Base-by-base conservation (phyloP, 192 early-diverging fungal genomes). In the Diversispora epigaea region DNA sequence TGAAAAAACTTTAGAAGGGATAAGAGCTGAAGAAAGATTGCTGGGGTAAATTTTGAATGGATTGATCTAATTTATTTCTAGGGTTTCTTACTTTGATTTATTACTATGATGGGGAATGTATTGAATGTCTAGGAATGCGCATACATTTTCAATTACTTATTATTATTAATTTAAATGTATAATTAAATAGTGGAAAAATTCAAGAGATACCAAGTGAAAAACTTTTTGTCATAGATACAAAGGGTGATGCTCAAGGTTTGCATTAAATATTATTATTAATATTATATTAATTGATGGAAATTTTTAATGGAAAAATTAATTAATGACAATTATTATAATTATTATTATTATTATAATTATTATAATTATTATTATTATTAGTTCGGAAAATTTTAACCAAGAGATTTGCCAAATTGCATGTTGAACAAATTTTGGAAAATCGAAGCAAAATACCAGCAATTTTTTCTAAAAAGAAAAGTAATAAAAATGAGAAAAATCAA, bases 351-450 rank as follows among this genome's bases (percentile, higher is more conserved):
- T 21, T 58, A 50, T 76, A 52, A 10, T 58, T 58, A 69, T n/a
- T 3, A 74, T 17, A 76, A 54, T 55, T 39, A 84, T n/a, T n/a
- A n/a, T n/a, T n/a, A 75, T 1, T 32, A 32, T 1, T 32, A 76
- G 85, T 82, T 8, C 70, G 78, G 63, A 79, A 80, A 70, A 75
- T 84, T 39, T 62, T 86, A 44, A 77, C 71, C 69, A 86, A 85
- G 71, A 63, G 83, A 58, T 86, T 84, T 55, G 61, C 32, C 15
- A 82, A 85, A 64, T 87, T 96, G 22, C 84, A 83, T 39, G 88
- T 96, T 68, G 95, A 98, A 69, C 86, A 96, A 76, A 95, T 98
- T 79, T 82, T 98, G 25, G 85, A 83, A 14, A 82, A 87, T 45
- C 85, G 89, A 49, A 93, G 93, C 41, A 88, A 84, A 41, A 83